phyloP scores from a whole-genome alignment of 306 rosid genomes.

The apple (Malus domestica) region DNA sequence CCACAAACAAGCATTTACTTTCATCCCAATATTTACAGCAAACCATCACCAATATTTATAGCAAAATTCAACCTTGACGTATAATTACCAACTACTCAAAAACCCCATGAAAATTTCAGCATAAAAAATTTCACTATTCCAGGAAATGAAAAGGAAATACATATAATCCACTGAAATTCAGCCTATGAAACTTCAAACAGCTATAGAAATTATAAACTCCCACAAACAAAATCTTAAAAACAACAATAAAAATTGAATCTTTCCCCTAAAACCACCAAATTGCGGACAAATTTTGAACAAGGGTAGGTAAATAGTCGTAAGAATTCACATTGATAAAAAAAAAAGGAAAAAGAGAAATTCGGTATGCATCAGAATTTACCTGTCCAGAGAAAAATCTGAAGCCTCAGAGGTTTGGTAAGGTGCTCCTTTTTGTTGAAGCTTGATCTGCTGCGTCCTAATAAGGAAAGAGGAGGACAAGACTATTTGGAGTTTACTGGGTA shows the following conservation, averaged over 20 bases:
- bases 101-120: neutral
- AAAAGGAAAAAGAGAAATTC: neutral
- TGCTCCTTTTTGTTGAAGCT: neutral
- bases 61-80: neutral
- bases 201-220: neutral
- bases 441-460: neutral
- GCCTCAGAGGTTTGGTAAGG: neutral
- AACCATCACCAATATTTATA: neutral
- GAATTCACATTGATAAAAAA: neutral
- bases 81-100: neutral
- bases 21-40: neutral
- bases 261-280: neutral
- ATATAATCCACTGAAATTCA: neutral
- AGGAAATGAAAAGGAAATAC: neutral
- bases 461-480: neutral
- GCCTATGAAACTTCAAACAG: neutral
- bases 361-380: neutral
- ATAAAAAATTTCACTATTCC: neutral
- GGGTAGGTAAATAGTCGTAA: neutral
- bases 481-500: neutral
- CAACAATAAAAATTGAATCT: neutral
- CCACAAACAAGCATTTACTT: neutral
- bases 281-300: neutral
- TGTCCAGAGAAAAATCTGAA: constrained; percentile 2
- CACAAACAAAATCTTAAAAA: neutral